Percentiles rank a stretch among this genome's conserved stretches.
These are phyloP conservation scores for Chaetomiaceae sp. DNA, from an alignment of 2,329 filamentous ascomycete species.

Conservation along the genomic window DNA sequence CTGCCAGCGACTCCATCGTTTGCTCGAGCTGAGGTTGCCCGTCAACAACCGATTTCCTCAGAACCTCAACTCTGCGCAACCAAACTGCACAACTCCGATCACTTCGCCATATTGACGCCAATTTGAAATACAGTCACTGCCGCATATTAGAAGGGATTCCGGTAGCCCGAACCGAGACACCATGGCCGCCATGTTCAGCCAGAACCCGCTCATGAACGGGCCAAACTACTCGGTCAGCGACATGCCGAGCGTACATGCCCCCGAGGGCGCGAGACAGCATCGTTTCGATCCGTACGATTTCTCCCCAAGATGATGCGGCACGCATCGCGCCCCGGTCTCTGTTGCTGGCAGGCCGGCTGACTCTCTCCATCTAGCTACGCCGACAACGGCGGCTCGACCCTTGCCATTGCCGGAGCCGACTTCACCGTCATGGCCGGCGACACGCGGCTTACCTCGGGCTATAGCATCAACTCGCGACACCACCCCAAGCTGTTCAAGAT, in stretches of 20 bases:
- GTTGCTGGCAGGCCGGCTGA: conserved; percentile 11
- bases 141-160: neutral
- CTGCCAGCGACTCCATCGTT: neutral
- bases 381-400: conserved; percentile 94
- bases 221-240: conserved; percentile 67
- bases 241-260: conserved; percentile 48
- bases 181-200: conserved; percentile 64
- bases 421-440: conserved; percentile 97
- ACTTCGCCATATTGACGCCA: neutral
- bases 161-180: conserved; percentile 11
- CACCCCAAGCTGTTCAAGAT: conserved; percentile 96
- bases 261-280: conserved; percentile 62
- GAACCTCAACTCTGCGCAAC: neutral
- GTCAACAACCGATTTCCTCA: neutral
- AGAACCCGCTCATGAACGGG: conserved; percentile 64
- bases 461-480: conserved; percentile 98
- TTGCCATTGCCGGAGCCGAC: conserved; percentile 89
- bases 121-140: neutral
- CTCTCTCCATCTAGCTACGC: conserved; percentile 63
- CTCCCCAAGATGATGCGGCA: neutral
- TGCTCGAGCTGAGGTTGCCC: conserved; percentile 1
- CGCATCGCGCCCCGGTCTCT: no score
- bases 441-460: conserved; percentile 90
- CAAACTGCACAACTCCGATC: neutral
- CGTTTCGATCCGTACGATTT: conserved; percentile 81